Evolutionary conservation across 169 alveolate genomes (phyloP), one percentile per base, ranked within the genome.

Genomic region (Toxoplasma gondii): DNA sequence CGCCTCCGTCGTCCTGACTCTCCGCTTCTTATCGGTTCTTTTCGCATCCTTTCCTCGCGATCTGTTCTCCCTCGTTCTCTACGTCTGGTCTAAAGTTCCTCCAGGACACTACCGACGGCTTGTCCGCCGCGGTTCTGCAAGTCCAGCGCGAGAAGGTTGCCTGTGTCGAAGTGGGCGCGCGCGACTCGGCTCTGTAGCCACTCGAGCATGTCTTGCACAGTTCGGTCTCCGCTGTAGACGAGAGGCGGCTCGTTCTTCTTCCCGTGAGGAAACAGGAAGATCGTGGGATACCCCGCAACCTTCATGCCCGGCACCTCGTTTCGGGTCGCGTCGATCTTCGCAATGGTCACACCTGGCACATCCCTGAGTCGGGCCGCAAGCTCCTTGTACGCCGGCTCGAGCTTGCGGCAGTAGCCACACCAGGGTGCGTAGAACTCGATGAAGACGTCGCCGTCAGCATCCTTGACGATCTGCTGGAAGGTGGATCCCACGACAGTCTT

Each of bases 331-430:
- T 88, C 94, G 64, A 93, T 88, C 82, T 91, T 91, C n/a, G 95
- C 95, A 41, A 93, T 36, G 36, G 44, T n/a, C 69, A 93, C 44
- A 10, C 93, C 95, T 19, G 91, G 41, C 54, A 93, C 95, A 39
- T 64, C 93, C 9, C 91, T 81, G 27, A 93, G 83, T 0, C 93
- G 91, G 91, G n/a, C 44, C 43, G 95, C 95, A 43, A 93, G 93
- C 53, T 93, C 93, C 86, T 93, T 93, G 93, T 93, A 93, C 34
- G 93, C 93, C 27, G 95, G 95, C 86, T 93, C 95, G 70, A 93
- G 83, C 70, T 93, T 93, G 31, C 95, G 87, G 78, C 95, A 93
- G 93, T 86, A 78, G 36, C 95, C 95, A 58, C 95, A 93, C 95
- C 95, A 93, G 0, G 95, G 95, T 4, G 95, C 95, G 41, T 93